Percentiles rank a stretch among this genome's conserved stretches.
phyloP scores from a whole-genome alignment of 179 eudicot species.

The Nepenthes alata region DNA sequence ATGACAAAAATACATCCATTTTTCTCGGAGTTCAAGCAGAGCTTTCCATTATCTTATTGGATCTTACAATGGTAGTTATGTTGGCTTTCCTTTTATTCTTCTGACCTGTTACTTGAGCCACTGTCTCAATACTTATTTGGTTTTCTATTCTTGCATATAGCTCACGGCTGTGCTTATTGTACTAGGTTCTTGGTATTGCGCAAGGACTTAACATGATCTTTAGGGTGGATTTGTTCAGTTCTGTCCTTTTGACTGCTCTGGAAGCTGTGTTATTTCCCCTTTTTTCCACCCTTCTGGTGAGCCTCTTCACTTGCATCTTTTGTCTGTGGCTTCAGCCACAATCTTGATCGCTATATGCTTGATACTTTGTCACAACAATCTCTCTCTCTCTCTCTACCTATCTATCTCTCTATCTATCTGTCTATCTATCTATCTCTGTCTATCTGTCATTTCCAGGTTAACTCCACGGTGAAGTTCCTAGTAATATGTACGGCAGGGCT shows the following conservation, averaged over 20 bases:
- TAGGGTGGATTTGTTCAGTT: conserved; percentile 62
- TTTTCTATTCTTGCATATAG: background rate
- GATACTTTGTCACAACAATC: background rate
- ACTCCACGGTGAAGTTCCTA: conserved; percentile 38
- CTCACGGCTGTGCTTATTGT: conserved; percentile 9
- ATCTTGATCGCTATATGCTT: background rate
- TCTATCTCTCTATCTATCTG: no score
- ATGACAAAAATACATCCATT: conserved; percentile 50
- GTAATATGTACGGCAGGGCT: conserved; percentile 43
- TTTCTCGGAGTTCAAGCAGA: conserved; percentile 72
- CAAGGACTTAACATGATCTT: conserved; percentile 62
- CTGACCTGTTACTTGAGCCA: background rate
- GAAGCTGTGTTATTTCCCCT: conserved; percentile 60
- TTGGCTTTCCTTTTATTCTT: background rate
- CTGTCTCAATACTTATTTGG: background rate
- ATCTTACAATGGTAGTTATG: conserved; percentile 63
- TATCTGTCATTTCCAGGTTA: conserved; percentile 34
- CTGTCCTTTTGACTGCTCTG: conserved; percentile 57
- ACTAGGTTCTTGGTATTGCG: conserved; percentile 81
- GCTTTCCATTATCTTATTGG: conserved; percentile 56
- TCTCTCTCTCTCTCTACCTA: conserved; percentile 5
- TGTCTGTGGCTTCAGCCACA: background rate
- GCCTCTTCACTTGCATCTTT: conserved; percentile 9
- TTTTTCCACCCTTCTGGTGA: conserved; percentile 59
- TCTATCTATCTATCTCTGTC: no score